phyloP scores from a whole-genome alignment of 306 rosid genomes.

The Glycine tomentella region DNA sequence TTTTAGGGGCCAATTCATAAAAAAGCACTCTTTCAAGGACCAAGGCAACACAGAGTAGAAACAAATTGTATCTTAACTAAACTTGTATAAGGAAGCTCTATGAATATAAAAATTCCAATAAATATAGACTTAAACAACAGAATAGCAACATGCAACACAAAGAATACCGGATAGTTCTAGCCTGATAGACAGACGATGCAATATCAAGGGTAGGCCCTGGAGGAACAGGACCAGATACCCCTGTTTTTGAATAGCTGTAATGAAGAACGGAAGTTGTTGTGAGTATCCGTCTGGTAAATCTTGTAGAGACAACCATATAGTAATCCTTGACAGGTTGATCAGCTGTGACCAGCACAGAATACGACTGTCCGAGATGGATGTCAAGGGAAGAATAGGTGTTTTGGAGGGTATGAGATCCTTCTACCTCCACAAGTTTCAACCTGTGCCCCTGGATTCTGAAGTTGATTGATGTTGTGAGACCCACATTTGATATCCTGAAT shows the following conservation, averaged over 20 bases:
- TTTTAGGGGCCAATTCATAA: too few species aligned
- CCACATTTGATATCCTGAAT: slow-evolving; percentile 95
- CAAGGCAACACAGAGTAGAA: too few species aligned
- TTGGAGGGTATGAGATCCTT: slow-evolving; percentile 97
- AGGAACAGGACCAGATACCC: slow-evolving; percentile 86
- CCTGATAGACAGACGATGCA: slow-evolving; percentile 76
- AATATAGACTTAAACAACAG: too few species aligned
- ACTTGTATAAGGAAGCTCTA: too few species aligned
- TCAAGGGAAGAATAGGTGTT: slow-evolving; percentile 78
- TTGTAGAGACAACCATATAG: slow-evolving; percentile 80
- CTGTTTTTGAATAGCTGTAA: slow-evolving; percentile 77
- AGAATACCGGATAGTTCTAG: slow-evolving; percentile 73
- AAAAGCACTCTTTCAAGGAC: too few species aligned
- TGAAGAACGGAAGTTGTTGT: slow-evolving; percentile 92
- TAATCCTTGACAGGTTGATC: slow-evolving; percentile 88
- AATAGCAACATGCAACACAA: too few species aligned
- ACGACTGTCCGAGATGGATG: slow-evolving; percentile 92
- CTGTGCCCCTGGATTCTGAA: slow-evolving; percentile 89
- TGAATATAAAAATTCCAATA: too few species aligned
- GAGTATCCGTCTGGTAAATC: slow-evolving; percentile 74
- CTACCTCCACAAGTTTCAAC: slow-evolving; percentile 90
- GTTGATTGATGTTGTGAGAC: slow-evolving; percentile 87
- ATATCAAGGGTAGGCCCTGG: slow-evolving; percentile 75
- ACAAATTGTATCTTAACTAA: too few species aligned
- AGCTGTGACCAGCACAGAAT: slow-evolving; percentile 92